A percentile compares a stretch with the other conserved stretches of the same genome.
Conservation (phyloP, 495 filamentous ascomycete species). For the Cudoniella acicularis region DNA sequence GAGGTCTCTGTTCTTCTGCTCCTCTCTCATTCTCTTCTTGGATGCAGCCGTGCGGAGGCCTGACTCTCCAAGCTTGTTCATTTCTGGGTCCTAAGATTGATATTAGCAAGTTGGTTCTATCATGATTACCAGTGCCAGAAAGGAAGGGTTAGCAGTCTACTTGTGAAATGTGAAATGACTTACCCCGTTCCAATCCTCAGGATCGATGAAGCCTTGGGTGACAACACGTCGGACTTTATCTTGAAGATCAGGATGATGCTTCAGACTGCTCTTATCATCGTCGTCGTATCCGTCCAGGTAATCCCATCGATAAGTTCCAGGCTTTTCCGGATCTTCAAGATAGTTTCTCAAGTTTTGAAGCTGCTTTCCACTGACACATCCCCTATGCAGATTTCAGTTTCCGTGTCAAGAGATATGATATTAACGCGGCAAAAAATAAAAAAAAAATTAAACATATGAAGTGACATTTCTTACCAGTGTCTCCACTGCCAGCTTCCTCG, state of each 20-base stretch:
- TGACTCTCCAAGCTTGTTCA: conserved; percentile 54
- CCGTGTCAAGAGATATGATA: too few relatives aligned
- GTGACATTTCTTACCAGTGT: conserved; percentile 76
- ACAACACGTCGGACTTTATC: conserved; percentile 58
- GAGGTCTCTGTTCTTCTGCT: conserved; percentile 15
- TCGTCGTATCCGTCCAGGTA: conserved; percentile 59
- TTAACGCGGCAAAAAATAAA: too few relatives aligned
- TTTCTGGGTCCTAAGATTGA: conserved; percentile 49
- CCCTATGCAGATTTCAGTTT: conserved; percentile 58
- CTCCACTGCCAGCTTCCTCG: conserved; percentile 54
- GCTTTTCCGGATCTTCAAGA: conserved; percentile 21
- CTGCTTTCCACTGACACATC: conserved; percentile 62
- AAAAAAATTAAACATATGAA: too few relatives aligned
- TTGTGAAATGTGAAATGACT: conserved; percentile 28
- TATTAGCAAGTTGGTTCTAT: conserved; percentile 12
- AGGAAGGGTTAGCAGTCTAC: too few relatives aligned
- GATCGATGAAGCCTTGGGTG: conserved; percentile 63
- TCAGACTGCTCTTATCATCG: conserved; percentile 20
- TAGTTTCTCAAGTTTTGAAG: conserved; percentile 45
- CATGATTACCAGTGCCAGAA: too few relatives aligned
- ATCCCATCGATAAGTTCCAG: conserved; percentile 31
- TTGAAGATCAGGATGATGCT: conserved; percentile 53
- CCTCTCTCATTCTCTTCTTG: conserved; percentile 38
- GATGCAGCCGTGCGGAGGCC: conserved; percentile 40
- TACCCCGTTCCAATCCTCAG: conserved; percentile 70